phyloP scores from a whole-genome alignment of 2,329 filamentous ascomycete species.

The Pyrenophora tritici-repentis region DNA sequence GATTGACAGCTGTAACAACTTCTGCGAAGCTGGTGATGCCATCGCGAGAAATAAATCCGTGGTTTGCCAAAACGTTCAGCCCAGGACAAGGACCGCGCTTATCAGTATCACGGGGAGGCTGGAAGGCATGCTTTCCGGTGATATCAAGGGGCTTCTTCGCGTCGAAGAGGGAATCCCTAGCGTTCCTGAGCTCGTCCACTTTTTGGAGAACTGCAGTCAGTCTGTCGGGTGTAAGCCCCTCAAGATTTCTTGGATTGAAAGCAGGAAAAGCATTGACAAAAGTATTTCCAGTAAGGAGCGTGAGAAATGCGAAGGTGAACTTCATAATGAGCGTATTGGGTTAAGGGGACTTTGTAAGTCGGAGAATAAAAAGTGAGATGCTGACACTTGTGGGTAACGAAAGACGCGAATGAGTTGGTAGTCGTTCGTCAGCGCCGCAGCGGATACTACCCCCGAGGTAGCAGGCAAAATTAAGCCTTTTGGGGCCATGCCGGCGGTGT shows the following conservation, averaged over 20 bases:
- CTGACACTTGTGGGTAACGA: not conserved
- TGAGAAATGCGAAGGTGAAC: conserved; percentile 13
- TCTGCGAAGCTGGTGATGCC: conserved; percentile 50
- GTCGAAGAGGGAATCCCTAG: conserved; percentile 20
- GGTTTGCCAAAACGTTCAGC: conserved; percentile 51
- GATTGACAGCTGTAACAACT: conserved; percentile 49
- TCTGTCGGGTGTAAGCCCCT: conserved; percentile 14
- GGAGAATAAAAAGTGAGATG: not conserved
- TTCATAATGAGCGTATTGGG: conserved; percentile 20
- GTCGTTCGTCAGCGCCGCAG: not conserved
- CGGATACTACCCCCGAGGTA: not conserved
- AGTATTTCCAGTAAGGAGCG: conserved; percentile 10
- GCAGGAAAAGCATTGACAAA: conserved; percentile 24
- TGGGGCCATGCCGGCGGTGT: not conserved
- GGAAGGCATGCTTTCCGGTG: conserved; percentile 32
- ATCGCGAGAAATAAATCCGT: conserved; percentile 35
- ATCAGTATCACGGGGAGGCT: conserved; percentile 45
- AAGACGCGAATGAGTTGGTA: conserved; percentile 2
- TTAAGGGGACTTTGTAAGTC: not conserved
- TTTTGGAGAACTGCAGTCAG: conserved; percentile 16
- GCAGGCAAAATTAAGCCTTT: not conserved
- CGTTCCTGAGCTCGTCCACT: conserved; percentile 16
- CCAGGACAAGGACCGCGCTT: conserved; percentile 52
- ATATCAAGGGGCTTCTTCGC: conserved; percentile 36
- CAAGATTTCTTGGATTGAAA: conserved; percentile 6